These are phyloP conservation scores for Verticillium nubilum DNA, from an alignment of 2,329 filamentous ascomycete genomes.

Conservation along the genomic window DNA sequence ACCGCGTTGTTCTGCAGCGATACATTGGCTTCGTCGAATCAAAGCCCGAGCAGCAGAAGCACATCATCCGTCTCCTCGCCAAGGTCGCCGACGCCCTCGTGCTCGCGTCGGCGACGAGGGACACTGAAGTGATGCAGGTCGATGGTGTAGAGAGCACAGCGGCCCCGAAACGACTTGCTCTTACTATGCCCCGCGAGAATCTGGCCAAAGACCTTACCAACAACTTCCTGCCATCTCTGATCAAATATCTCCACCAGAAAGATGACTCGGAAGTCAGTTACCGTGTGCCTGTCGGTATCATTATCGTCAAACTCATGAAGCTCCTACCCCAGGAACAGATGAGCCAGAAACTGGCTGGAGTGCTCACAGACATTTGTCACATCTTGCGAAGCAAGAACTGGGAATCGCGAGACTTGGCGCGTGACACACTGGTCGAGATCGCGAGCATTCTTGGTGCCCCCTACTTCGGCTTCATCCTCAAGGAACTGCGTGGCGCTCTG, in stretches of 20 bases:
- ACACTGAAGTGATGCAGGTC: constrained; percentile 37
- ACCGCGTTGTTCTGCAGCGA: constrained; percentile 74
- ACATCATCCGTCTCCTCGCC: constrained; percentile 74
- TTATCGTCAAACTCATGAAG: constrained; percentile 80
- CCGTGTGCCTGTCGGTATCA: constrained; percentile 83
- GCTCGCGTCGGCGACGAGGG: constrained; percentile 35
- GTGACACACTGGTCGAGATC: constrained; percentile 83
- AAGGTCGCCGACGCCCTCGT: constrained; percentile 75
- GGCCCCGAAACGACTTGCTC: constrained; percentile 46
- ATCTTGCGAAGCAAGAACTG: constrained; percentile 85
- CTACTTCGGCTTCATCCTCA: constrained; percentile 89
- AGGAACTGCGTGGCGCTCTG: constrained; percentile 78
- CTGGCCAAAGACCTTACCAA: constrained; percentile 66
- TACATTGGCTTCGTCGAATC: constrained; percentile 78
- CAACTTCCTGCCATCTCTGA: constrained; percentile 71
- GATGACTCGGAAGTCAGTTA: constrained; percentile 92
- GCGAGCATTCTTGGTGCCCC: constrained; percentile 71
- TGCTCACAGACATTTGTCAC: constrained; percentile 87
- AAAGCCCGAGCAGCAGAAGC: constrained; percentile 80
- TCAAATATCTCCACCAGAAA: constrained; percentile 87
- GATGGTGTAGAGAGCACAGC: constrained; percentile 18
- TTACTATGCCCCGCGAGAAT: constrained; percentile 62
- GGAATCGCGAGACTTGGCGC: constrained; percentile 84
- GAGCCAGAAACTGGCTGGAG: constrained; percentile 68
- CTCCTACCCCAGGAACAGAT: constrained; percentile 71